phyloP scores from a whole-genome alignment of 1,139 yeast species.

The Hemisphaericaspora lyxosophila region DNA sequence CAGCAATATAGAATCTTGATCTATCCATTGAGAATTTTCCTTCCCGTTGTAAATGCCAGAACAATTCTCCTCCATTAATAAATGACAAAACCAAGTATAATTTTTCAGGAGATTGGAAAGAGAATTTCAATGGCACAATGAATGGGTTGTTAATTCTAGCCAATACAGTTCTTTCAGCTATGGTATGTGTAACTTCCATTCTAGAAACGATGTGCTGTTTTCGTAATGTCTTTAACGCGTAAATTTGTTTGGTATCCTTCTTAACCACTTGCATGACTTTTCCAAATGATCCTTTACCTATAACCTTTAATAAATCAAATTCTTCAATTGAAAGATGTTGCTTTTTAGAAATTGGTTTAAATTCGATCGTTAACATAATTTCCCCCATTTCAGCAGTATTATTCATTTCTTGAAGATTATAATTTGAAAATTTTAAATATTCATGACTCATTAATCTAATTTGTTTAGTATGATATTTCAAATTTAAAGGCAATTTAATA shows the following conservation, averaged over 20 bases:
- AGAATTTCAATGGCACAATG: conserved; percentile 93
- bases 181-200: conserved; percentile 92
- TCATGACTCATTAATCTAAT: conserved; percentile 47
- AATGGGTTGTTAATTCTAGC: conserved; percentile 96
- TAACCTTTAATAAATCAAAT: conserved; percentile 88
- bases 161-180: conserved; percentile 92
- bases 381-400: conserved; percentile 45
- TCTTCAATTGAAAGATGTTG: conserved; percentile 77
- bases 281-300: conserved; percentile 97
- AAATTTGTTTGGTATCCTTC: conserved; percentile 89
- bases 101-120: conserved; percentile 95
- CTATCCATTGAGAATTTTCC: conserved; percentile 88
- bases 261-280: conserved; percentile 98
- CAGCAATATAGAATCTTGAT: conserved; percentile 91
- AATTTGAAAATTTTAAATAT: conserved; percentile 42
- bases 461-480: conserved; percentile 37
- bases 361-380: conserved; percentile 71
- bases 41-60: conserved; percentile 89
- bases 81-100: conserved; percentile 86
- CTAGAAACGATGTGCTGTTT: conserved; percentile 92
- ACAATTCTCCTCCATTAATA: conserved; percentile 95
- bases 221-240: conserved; percentile 89
- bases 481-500: conserved; percentile 44
- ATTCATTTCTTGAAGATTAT: conserved; percentile 13
- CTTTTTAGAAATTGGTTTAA: conserved; percentile 65